A percentile compares a stretch with the other conserved stretches of the same genome.
phyloP scores from a whole-genome alignment of 495 filamentous ascomycete genomes.

The Aspergillus bertholletiae region DNA sequence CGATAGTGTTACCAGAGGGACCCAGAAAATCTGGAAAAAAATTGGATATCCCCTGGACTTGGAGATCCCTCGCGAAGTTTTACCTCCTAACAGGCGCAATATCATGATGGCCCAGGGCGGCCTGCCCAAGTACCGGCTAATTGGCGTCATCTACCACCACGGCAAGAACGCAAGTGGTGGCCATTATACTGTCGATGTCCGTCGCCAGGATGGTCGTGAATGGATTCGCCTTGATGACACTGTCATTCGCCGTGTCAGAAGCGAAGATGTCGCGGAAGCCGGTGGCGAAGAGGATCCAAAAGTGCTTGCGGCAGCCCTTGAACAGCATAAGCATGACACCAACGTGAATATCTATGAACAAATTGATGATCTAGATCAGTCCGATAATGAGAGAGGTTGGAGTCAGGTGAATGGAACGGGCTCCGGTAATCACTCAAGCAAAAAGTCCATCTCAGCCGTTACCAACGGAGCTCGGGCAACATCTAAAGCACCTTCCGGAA shows the following conservation, averaged over 20 bases:
- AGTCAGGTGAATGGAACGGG: conserved; percentile 70
- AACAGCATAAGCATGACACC: conserved; percentile 60
- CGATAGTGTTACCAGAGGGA: conserved; percentile 76
- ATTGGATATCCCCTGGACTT: conserved; percentile 92
- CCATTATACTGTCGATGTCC: conserved; percentile 95
- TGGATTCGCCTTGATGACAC: conserved; percentile 98
- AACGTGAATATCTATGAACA: conserved; percentile 67
- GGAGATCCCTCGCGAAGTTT: conserved; percentile 90
- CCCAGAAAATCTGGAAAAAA: conserved; percentile 98
- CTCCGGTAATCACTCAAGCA: conserved; percentile 42
- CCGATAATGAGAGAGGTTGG: conserved; percentile 69
- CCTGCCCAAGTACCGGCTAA: conserved; percentile 76
- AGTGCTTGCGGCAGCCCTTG: conserved; percentile 59
- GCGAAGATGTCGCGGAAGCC: conserved; percentile 87
- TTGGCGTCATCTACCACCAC: conserved; percentile 94
- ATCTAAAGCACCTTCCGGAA: conserved; percentile 46
- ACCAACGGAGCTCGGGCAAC: conserved; percentile 60
- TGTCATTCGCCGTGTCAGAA: conserved; percentile 75
- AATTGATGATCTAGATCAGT: conserved; percentile 58
- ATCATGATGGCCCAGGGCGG: conserved; percentile 58
- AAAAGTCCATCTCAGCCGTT: conserved; percentile 64
- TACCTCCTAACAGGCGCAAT: conserved; percentile 70
- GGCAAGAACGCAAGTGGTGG: conserved; percentile 93
- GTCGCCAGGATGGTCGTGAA: conserved; percentile 86
- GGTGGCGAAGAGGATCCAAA: conserved; percentile 77